Base-by-base conservation (phyloP, 441 rosid genomes). In the Gossypium lobatum region DNA sequence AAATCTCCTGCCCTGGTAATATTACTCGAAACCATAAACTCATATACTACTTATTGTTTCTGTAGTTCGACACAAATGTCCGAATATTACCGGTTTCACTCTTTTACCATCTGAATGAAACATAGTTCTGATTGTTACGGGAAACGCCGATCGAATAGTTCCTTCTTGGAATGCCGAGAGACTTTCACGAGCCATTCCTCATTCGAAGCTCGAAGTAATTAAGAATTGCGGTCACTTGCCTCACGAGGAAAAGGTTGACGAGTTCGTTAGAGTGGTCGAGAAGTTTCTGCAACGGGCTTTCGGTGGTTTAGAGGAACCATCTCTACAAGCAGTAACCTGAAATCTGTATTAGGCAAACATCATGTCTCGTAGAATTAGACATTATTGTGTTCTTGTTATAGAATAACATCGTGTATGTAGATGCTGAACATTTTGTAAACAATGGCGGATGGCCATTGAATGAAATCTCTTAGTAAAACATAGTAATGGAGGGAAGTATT, bases 161-260 rank as follows among this genome's bases (percentile, higher is more conserved):
- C 97, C 98, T 23, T 75, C 97, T 31, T 92, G 98, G 98, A 95
- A 92, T 79, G 93, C 97, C 6, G 78, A 86, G 87, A 83, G 87
- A 81, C 88, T 95, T 73, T 75, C 94, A 21, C 78, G 64, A 75
- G 96, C 90, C 50, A 89, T 92, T 69, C 94, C 97, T 4, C 90
- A 89, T 70, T 88, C 96, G 16, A 76, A 77, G 63, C 79, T 89
- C 7, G 85, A 89, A 84, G 87, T 91, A 28, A 85, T 95, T 45
- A 31, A 16, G 46, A 76, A 88, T 53, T 95, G 97, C 64, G 97
- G 98, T 8, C 97, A 95, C 82, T 80, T 95, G 70, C 97, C 97
- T 2, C 98, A 89, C 16, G 96, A 95, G 78, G 97, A 95, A 78
- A 92, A 88, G 72, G 90, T 86, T 1, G 93, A 91, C 64, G 96